A percentile compares a stretch with the other conserved stretches of the same genome.
phyloP scores from a whole-genome alignment of 1,284 basidiomycete species.

The Grifola frondosa region DNA sequence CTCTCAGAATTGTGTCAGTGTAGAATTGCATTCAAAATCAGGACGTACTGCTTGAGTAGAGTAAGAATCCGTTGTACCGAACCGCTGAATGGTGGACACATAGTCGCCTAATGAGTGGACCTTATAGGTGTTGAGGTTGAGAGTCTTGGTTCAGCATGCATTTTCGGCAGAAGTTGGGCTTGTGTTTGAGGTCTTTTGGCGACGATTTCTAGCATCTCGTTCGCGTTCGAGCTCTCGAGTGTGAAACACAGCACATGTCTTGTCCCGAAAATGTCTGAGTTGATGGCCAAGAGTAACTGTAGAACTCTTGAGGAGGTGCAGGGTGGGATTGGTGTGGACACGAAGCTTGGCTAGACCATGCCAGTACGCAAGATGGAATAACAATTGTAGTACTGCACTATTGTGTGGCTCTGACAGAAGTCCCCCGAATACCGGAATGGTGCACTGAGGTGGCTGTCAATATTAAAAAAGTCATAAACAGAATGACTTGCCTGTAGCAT shows the following conservation, averaged over 20 bases:
- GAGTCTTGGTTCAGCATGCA: slow-evolving; percentile 2
- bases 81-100: slow-evolving; percentile 7
- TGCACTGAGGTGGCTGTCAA: slow-evolving; percentile 27
- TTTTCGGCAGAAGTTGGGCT: too few relatives aligned
- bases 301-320: slow-evolving; percentile 10
- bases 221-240: slow-evolving; percentile 19
- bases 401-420: slow-evolving; percentile 31
- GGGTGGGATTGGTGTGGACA: slow-evolving; percentile 23
- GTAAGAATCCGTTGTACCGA: slow-evolving; percentile 24
- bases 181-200: too few relatives aligned
- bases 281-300: slow-evolving; percentile 14
- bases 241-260: slow-evolving; percentile 11
- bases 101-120: slow-evolving; percentile 26
- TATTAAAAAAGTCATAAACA: too few relatives aligned
- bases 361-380: slow-evolving; percentile 21
- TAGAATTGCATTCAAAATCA: too few relatives aligned
- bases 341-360: slow-evolving; percentile 26
- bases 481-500: slow-evolving; percentile 30
- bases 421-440: slow-evolving; percentile 34
- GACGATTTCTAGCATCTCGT: slow-evolving; percentile 9
- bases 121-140: slow-evolving; percentile 26
- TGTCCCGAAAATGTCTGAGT: slow-evolving; percentile 16
- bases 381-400: slow-evolving; percentile 12
- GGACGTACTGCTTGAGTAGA: slow-evolving; percentile 10
- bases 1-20: too few relatives aligned